Base-by-base conservation (phyloP, 768 basidiomycete species). In the Panaeolus cyanescens region DNA sequence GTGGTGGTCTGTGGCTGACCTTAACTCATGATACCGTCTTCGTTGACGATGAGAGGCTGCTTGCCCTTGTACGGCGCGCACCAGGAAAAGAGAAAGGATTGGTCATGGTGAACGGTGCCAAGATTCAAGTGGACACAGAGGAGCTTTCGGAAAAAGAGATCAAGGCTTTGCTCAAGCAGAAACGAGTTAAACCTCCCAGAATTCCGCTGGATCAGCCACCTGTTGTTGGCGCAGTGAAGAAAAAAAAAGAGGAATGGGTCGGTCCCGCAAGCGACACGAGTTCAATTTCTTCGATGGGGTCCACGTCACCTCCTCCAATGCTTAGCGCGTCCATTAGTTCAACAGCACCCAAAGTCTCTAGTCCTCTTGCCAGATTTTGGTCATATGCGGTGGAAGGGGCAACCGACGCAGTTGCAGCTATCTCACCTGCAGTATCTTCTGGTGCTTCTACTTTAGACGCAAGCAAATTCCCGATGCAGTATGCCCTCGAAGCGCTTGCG, bases 201-300 rank as follows among this genome's bases (percentile, higher is more conserved):
- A 88, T 96, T 56, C 96, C 97, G 3, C 82, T 99, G 19, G 97
- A 99, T 72, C 95, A 96, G 66, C 96, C 95, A 0, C 93, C 89
- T 4, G 92, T 95, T 2, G 76, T 92, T 58, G 80, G 88, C 31
- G 86, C 83, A 42, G 87, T 92, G 59, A 82, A 90, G 39, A 80
- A 84, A 65, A 82, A 90, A 39, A 83, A 81, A 57, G 89, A 85
- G 20, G 92, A 93, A 63, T 91, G 90, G 90, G 85, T 84, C 64
- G 83, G 80, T 1, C 54, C 56, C 22, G 65, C 69, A 32, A 56
- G 56, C 15, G 67, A 65, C 19, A 61, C 67, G 53, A 58, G 54
- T 34, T n/a, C 56, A 42, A n/a, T 55, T 5, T 57, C 53, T 17
- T 32, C 54, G 6, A 64, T 32, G 15, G 17, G 65, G 25, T 59